Evolutionary conservation across 1,139 yeast species (phyloP).

Genomic region (Yamadazyma taylorii): DNA sequence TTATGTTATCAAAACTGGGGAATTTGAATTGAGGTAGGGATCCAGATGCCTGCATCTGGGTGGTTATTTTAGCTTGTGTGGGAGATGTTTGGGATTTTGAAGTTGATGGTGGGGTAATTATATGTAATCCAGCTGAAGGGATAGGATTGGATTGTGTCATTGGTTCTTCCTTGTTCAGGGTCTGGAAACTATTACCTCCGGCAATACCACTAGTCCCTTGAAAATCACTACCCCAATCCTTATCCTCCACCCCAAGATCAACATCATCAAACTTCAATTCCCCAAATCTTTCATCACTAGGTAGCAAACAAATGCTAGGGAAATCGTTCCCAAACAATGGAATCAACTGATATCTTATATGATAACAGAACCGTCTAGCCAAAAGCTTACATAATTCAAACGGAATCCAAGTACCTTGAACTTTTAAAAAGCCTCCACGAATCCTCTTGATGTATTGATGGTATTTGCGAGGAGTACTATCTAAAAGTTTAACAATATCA

Average conservation of each 20-base stretch:
- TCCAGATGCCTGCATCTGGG: too few relatives aligned
- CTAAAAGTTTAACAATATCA: conserved; percentile 72
- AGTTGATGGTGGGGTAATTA: too few relatives aligned
- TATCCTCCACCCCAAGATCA: not conserved
- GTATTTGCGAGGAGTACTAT: conserved; percentile 67
- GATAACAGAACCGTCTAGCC: conserved; percentile 75
- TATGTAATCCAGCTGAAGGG: too few relatives aligned
- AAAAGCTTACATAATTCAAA: conserved; percentile 64
- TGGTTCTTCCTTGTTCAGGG: too few relatives aligned
- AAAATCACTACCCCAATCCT: not conserved
- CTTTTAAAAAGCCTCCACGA: conserved; percentile 88
- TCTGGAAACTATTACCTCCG: too few relatives aligned
- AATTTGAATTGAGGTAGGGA: not conserved
- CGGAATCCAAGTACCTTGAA: conserved; percentile 96
- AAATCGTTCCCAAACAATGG: conserved; percentile 80
- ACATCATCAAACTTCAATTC: conserved; percentile 47
- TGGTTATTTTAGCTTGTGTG: too few relatives aligned
- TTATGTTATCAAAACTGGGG: too few relatives aligned
- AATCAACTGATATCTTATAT: conserved; percentile 70
- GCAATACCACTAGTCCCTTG: too few relatives aligned
- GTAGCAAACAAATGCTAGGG: conserved; percentile 67
- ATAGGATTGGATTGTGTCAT: too few relatives aligned
- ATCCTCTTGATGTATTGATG: conserved; percentile 70
- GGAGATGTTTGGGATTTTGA: too few relatives aligned
- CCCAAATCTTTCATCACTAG: conserved; percentile 69